phyloP scores from a whole-genome alignment of 805 yeast species.

The Hanseniaspora vineae region DNA sequence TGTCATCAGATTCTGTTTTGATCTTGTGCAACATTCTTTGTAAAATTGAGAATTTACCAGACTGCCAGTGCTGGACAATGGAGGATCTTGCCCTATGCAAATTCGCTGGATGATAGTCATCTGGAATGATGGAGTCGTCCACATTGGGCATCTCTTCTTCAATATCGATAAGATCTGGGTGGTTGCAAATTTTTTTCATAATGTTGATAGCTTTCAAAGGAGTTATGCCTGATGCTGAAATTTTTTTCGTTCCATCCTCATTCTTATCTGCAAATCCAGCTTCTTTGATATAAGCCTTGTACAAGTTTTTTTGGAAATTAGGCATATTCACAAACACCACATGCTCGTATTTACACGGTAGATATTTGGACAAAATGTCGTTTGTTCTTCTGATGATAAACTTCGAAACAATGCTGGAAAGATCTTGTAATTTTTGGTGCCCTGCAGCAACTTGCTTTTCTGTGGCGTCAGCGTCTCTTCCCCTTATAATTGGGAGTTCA shows the following conservation, averaged over 20 bases:
- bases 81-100: conserved; percentile 31
- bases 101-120: conserved; percentile 45
- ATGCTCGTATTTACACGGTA: conserved; percentile 93
- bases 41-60: conserved; percentile 78
- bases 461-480: conserved; percentile 82
- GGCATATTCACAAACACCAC: conserved; percentile 84
- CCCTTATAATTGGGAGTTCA: conserved; percentile 66
- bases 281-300: conserved; percentile 62
- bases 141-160: conserved; percentile 46
- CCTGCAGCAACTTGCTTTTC: conserved; percentile 66
- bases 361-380: conserved; percentile 83
- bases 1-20: conserved; percentile 73
- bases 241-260: not conserved
- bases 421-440: conserved; percentile 51
- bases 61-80: conserved; percentile 55
- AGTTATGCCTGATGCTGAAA: conserved; percentile 5
- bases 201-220: conserved; percentile 84
- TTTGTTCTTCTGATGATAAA: conserved; percentile 92
- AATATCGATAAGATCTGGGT: conserved; percentile 72
- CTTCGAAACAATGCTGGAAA: conserved; percentile 66
- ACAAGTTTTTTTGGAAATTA: conserved; percentile 61
- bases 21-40: conserved; percentile 76
- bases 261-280: conserved; percentile 56
- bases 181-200: conserved; percentile 84
- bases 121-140: conserved; percentile 49